phyloP scores from a whole-genome alignment of 306 rosid genomes.

The Cucurbita pepo region DNA sequence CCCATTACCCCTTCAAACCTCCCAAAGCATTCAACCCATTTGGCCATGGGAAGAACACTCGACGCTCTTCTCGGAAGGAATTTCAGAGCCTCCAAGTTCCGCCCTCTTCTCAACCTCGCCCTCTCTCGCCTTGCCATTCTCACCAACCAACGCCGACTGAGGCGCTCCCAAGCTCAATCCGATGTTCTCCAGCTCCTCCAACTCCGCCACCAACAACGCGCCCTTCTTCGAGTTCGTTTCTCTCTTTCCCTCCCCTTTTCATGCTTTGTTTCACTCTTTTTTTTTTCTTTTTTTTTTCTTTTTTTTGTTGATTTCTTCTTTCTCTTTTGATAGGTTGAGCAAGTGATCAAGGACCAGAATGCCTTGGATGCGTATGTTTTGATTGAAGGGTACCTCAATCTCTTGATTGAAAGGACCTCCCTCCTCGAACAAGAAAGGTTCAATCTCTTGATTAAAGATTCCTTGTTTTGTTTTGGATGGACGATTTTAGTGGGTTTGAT shows the following conservation, averaged over 20 bases:
- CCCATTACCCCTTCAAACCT: not conserved
- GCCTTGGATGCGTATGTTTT: conserved; percentile 33
- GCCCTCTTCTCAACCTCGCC: conserved; percentile 20
- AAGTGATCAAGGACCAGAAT: conserved; percentile 40
- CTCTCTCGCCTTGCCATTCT: conserved; percentile 40
- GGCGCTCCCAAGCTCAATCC: conserved; percentile 30
- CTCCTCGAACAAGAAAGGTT: conserved; percentile 33
- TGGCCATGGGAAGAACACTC: conserved; percentile 31
- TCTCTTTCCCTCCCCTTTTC: not conserved
- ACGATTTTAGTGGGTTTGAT: not conserved
- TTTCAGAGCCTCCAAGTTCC: conserved; percentile 30
- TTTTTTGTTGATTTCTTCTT: not conserved
- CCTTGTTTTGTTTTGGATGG: not conserved
- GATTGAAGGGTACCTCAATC: conserved; percentile 33
- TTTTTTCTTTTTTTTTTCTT: no score
- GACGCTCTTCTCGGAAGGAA: conserved; percentile 34
- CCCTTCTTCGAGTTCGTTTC: conserved; percentile 39
- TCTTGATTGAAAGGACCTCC: conserved; percentile 22
- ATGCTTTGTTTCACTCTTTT: no score
- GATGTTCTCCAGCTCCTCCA: conserved; percentile 43
- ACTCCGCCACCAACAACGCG: conserved; percentile 39
- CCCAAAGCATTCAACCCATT: not conserved
- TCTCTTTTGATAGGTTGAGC: conserved; percentile 34
- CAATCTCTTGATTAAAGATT: not conserved
- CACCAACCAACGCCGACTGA: conserved; percentile 31